phyloP scores from a whole-genome alignment of 2,329 filamentous ascomycete species.

The Neofusicoccum laricinum region DNA sequence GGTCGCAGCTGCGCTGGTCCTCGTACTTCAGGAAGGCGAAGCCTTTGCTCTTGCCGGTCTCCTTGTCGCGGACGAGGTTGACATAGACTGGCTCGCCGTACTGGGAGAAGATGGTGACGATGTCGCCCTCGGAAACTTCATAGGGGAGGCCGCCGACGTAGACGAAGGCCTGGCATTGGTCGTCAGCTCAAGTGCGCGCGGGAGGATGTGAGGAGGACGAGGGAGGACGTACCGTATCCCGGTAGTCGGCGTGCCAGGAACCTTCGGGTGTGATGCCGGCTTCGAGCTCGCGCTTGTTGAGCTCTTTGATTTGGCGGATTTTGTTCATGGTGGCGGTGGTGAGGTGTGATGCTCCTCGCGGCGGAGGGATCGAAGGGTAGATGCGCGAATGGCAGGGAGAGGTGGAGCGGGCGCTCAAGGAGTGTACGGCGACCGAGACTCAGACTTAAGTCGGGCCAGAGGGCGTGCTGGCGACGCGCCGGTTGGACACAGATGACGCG shows the following conservation, averaged over 20 bases:
- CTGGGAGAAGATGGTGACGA: slow-evolving; percentile 95
- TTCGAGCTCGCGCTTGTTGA: slow-evolving; percentile 94
- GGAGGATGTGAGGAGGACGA: too few relatives aligned
- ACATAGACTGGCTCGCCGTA: slow-evolving; percentile 93
- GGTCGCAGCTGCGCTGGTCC: slow-evolving; percentile 90
- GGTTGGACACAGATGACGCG: neutral
- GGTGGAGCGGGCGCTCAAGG: neutral
- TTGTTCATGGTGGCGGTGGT: slow-evolving; percentile 70
- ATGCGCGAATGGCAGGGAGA: too few relatives aligned
- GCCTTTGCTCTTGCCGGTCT: slow-evolving; percentile 90
- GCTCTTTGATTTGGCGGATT: slow-evolving; percentile 84
- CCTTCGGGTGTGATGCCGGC: slow-evolving; percentile 79
- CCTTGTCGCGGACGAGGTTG: slow-evolving; percentile 89
- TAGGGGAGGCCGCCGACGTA: slow-evolving; percentile 94
- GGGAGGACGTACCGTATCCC: slow-evolving; percentile 61
- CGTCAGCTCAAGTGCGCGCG: neutral
- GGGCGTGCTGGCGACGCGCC: neutral
- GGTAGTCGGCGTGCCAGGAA: slow-evolving; percentile 97
- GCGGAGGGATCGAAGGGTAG: neutral
- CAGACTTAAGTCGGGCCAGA: neutral
- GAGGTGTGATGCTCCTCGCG: neutral
- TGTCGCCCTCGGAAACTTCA: slow-evolving; percentile 90
- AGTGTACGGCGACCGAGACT: neutral
- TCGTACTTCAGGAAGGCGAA: slow-evolving; percentile 98
- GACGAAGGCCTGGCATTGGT: slow-evolving; percentile 64